phyloP scores from a whole-genome alignment of 2,329 filamentous ascomycete genomes.

The Pseudocercospora crystallina region DNA sequence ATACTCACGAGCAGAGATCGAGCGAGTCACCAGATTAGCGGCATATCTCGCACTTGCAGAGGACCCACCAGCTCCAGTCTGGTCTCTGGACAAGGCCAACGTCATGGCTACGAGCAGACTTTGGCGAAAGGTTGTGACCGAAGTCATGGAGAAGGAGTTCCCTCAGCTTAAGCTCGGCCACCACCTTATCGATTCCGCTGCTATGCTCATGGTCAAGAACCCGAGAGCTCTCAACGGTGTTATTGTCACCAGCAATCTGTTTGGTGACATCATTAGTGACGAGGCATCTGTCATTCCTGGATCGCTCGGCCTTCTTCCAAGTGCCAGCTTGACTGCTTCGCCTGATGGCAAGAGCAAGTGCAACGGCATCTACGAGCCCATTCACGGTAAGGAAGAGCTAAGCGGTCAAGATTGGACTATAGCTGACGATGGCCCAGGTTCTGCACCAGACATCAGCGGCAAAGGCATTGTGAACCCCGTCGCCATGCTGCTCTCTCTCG shows the following conservation, averaged over 20 bases:
- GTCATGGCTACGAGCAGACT: constrained; percentile 86
- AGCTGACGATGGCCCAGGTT: constrained; percentile 52
- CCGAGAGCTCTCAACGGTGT: constrained; percentile 84
- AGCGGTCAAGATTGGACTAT: background rate
- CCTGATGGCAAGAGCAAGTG: constrained; percentile 81
- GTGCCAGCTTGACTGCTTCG: constrained; percentile 80
- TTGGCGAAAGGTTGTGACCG: constrained; percentile 83
- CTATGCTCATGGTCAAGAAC: constrained; percentile 97
- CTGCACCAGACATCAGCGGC: constrained; percentile 89
- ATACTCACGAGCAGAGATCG: constrained; percentile 81
- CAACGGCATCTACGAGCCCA: constrained; percentile 96
- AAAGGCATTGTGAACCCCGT: constrained; percentile 83
- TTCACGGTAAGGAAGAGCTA: constrained; percentile 73
- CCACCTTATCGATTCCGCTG: constrained; percentile 93
- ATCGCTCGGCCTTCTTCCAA: constrained; percentile 82
- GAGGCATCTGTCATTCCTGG: constrained; percentile 94
- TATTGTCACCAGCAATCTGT: constrained; percentile 88
- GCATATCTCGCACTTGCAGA: constrained; percentile 76
- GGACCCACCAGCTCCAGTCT: constrained; percentile 74
- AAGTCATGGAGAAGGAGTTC: constrained; percentile 86
- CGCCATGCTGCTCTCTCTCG: constrained; percentile 85
- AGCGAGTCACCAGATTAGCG: constrained; percentile 80
- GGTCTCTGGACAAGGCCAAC: constrained; percentile 93
- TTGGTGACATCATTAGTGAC: constrained; percentile 94
- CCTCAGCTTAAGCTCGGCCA: constrained; percentile 80